These are phyloP conservation scores for Letharia lupina DNA, from an alignment of 495 filamentous ascomycete genomes.

Conservation along the genomic window DNA sequence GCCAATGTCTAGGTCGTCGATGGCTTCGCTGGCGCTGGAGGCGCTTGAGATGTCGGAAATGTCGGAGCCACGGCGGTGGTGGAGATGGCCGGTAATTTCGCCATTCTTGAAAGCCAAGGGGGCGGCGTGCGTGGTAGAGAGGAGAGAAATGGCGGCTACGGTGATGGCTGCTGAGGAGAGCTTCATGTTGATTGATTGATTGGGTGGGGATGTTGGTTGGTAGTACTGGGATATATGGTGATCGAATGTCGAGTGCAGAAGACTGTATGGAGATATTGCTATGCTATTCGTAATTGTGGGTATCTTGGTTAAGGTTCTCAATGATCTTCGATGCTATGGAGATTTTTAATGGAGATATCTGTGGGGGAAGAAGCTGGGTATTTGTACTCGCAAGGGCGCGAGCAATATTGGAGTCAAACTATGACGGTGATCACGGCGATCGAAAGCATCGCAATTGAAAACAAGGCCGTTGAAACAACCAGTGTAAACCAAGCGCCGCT, in stretches of 20 bases:
- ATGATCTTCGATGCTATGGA: neutral
- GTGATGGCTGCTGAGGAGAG: neutral
- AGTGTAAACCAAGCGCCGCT: neutral
- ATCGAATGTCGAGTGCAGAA: neutral
- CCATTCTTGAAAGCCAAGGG: neutral
- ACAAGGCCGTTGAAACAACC: neutral
- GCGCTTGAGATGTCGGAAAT: neutral
- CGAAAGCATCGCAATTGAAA: neutral
- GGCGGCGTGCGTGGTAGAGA: neutral
- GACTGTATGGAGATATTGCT: neutral
- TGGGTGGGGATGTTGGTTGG: neutral
- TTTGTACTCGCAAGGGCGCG: slow-evolving; percentile 2
- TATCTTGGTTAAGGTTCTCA: neutral
- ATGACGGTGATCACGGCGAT: neutral
- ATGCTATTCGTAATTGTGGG: neutral
- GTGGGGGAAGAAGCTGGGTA: slow-evolving; percentile 6
- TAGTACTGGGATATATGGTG: neutral
- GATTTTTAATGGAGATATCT: neutral
- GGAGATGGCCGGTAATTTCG: neutral
- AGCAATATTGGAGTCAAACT: neutral
- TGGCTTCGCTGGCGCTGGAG: neutral
- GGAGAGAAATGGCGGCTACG: neutral
- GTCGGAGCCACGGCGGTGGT: slow-evolving; percentile 5
- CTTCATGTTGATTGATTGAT: neutral
- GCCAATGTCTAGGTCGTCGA: neutral